A percentile compares a stretch with the other conserved stretches of the same genome.
Evolutionary conservation across 257 asterid genomes (phyloP).

Genomic region (Nemophila menziesii): DNA sequence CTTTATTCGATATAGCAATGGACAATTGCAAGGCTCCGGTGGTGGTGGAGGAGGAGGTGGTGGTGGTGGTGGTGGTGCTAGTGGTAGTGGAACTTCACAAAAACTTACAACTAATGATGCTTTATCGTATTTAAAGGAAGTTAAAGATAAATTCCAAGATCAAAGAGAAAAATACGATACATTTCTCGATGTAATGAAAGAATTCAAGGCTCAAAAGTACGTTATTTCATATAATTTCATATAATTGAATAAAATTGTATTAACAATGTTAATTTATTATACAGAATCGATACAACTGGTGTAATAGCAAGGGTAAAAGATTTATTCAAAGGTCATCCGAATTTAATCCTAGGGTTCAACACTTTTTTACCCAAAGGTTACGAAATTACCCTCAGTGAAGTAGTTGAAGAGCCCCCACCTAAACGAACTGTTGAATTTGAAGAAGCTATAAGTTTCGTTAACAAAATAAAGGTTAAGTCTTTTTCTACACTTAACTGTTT

Average conservation of each 20-base stretch:
- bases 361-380: conserved; percentile 97
- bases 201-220: conserved; percentile 96
- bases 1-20: conserved; percentile 32
- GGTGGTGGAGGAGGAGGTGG: conserved; percentile 29
- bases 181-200: conserved; percentile 97
- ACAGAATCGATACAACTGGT: conserved; percentile 88
- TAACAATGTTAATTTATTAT: conserved; percentile 9
- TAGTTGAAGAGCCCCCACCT: conserved; percentile 76
- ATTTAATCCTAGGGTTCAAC: conserved; percentile 87
- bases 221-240: not conserved
- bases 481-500: too few species aligned
- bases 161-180: conserved; percentile 85
- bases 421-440: conserved; percentile 91
- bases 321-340: conserved; percentile 82
- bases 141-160: conserved; percentile 92
- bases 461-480: conserved; percentile 84
- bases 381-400: conserved; percentile 84
- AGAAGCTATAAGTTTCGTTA: conserved; percentile 91
- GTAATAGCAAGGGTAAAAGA: conserved; percentile 93
- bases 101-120: conserved; percentile 95
- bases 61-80: conserved; percentile 24
- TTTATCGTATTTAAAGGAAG: conserved; percentile 80
- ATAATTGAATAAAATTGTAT: not conserved
- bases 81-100: conserved; percentile 43
- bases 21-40: conserved; percentile 47